Evolutionary conservation across 2,329 filamentous ascomycete genomes (phyloP), one percentile per base, ranked within the genome.

Genomic region (Cladosporium sp.): DNA sequence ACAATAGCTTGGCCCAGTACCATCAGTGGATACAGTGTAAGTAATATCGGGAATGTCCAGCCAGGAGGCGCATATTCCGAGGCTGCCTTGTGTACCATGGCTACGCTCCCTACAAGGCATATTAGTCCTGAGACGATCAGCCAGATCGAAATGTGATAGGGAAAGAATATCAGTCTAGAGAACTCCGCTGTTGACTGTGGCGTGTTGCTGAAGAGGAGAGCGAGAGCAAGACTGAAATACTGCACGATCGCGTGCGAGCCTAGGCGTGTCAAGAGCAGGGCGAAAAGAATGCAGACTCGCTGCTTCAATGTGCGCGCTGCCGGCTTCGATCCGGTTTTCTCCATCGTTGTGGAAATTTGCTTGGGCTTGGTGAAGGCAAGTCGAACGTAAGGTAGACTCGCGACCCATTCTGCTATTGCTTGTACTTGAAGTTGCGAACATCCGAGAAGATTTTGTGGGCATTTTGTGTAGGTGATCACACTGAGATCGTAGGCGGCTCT

Each of bases 201-300:
- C 8, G 57, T 48, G 4, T 50, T 24, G 7, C 32, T 55, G 51
- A 58, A 52, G 19, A 59, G 50, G 7, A 58, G 41, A 7, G 54
- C 52, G 30, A 56, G 47, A 3, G 54, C 45, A 15, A 58, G 43
- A 43, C 54, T 55, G 34, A 58, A 54, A 29, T 54, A 58, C 36
- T 59, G 57, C 45, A 58, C 9, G 12, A 55, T 50, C 3, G 56
- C 49, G 40, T 59, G 57, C 12, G 56, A 52, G 2, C 43, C 52
- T 3, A 59, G 32, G 3, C 39, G 52, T 7, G 36, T 30, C n/a
- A 56, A 18, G 2, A 51, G 40, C 5, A 59, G 47, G 1, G 43
- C 36, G 43, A 56, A 58, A 34, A 55, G 17, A 17, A 59, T 39
- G 17, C 43, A 45, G 17, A 54, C 22, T 4, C 57, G 54, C 18